Conservation (phyloP, 306 rosid species). For the Lathyrus tuberosus region DNA sequence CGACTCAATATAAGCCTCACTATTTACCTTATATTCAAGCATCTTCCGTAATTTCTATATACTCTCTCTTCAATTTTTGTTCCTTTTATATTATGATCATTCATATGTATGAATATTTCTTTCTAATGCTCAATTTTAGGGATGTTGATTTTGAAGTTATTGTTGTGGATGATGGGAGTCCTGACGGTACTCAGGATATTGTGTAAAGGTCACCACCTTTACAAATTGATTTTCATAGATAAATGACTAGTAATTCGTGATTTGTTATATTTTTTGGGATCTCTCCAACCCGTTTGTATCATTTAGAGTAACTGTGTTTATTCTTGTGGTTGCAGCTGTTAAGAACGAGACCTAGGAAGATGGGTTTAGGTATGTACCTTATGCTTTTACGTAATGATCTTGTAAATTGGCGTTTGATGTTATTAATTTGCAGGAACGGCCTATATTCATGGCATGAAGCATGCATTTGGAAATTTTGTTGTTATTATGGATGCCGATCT, state of each 20-base stretch:
- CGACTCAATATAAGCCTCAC: too few species aligned
- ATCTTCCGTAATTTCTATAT: too few species aligned
- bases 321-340: too few species aligned
- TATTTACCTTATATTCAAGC: too few species aligned
- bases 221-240: conserved; percentile 23
- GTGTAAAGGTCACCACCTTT: too few species aligned
- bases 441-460: conserved; percentile 86
- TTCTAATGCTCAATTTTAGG: too few species aligned
- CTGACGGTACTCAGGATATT: conserved; percentile 55
- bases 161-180: too few species aligned
- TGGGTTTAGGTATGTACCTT: conserved; percentile 11
- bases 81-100: too few species aligned
- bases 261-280: not conserved
- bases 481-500: conserved; percentile 95
- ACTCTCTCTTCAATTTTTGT: too few species aligned
- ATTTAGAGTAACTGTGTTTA: not conserved
- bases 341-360: too few species aligned
- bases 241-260: not conserved
- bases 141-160: too few species aligned
- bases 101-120: too few species aligned
- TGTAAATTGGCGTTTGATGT: conserved; percentile 35
- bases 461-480: conserved; percentile 89
- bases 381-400: not conserved
- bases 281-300: not conserved
- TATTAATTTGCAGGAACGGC: conserved; percentile 77